These are phyloP conservation scores for Mycena belliarum DNA, from an alignment of 768 basidiomycete genomes.

Conservation along the genomic window DNA sequence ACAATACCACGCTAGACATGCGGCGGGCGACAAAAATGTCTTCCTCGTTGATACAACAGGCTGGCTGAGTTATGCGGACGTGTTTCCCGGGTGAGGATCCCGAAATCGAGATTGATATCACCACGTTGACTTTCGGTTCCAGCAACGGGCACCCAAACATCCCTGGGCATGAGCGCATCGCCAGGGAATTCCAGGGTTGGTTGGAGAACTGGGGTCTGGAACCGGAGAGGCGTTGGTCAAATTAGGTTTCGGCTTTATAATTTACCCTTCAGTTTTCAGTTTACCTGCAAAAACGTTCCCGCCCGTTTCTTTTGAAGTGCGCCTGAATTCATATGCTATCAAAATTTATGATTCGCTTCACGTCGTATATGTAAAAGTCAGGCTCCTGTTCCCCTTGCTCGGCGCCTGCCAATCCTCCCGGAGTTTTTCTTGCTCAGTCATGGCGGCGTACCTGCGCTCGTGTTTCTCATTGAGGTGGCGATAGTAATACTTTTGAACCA, in stretches of 20 bases:
- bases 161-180: slow-evolving; percentile 48
- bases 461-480: slow-evolving; percentile 12
- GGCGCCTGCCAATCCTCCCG: slow-evolving; percentile 29
- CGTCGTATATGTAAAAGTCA: slow-evolving; percentile 25
- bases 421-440: slow-evolving; percentile 28
- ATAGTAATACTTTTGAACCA: slow-evolving; percentile 27
- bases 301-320: too few relatives aligned
- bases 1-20: slow-evolving; percentile 32
- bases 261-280: too few relatives aligned
- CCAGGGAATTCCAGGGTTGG: slow-evolving; percentile 46
- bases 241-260: background rate
- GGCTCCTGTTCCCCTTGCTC: slow-evolving; percentile 35
- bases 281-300: too few relatives aligned
- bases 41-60: slow-evolving; percentile 59
- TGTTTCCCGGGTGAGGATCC: slow-evolving; percentile 42
- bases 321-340: too few relatives aligned
- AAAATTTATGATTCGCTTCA: too few relatives aligned
- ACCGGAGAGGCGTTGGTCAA: slow-evolving; percentile 25
- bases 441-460: slow-evolving; percentile 18
- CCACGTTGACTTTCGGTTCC: background rate
- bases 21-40: slow-evolving; percentile 45
- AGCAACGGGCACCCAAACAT: slow-evolving; percentile 53
- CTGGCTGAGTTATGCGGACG: slow-evolving; percentile 53
- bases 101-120: too few relatives aligned
- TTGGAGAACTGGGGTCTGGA: slow-evolving; percentile 48